phyloP scores from a whole-genome alignment of 306 rosid species.

The Crotalaria pallida region DNA sequence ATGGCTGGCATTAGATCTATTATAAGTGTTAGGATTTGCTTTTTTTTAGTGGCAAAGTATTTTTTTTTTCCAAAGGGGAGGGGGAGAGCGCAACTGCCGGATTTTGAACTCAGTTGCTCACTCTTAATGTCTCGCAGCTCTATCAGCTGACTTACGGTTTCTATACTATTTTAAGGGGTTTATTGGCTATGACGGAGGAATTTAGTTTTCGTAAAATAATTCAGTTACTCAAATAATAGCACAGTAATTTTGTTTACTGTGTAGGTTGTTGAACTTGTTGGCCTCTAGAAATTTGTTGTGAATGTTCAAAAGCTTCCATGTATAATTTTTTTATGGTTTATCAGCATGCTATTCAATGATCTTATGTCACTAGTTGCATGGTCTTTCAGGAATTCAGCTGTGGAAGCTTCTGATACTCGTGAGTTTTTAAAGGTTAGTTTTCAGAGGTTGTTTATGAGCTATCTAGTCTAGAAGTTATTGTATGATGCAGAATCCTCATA shows the following conservation, averaged over 20 bases:
- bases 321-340: not conserved
- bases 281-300: not conserved
- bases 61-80: no score
- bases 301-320: not conserved
- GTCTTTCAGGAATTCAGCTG: conserved; percentile 58
- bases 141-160: no score
- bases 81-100: no score
- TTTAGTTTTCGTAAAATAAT: not conserved
- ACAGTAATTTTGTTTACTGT: not conserved
- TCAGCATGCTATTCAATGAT: not conserved
- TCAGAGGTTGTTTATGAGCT: not conserved
- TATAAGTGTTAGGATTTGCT: no score
- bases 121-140: no score
- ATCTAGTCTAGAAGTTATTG: not conserved
- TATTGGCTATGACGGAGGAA: no score
- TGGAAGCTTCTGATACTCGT: conserved; percentile 33
- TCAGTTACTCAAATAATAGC: not conserved
- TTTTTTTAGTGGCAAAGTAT: no score
- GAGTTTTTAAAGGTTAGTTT: conserved; percentile 62
- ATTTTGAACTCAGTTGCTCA: no score
- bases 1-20: no score
- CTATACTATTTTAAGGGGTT: no score
- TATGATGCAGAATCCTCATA: not conserved
- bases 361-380: conserved; percentile 9
- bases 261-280: conserved; percentile 9